These are phyloP conservation scores for Citrus mangshanensis DNA, from an alignment of 345 rosid genomes.

Conservation along the genomic window DNA sequence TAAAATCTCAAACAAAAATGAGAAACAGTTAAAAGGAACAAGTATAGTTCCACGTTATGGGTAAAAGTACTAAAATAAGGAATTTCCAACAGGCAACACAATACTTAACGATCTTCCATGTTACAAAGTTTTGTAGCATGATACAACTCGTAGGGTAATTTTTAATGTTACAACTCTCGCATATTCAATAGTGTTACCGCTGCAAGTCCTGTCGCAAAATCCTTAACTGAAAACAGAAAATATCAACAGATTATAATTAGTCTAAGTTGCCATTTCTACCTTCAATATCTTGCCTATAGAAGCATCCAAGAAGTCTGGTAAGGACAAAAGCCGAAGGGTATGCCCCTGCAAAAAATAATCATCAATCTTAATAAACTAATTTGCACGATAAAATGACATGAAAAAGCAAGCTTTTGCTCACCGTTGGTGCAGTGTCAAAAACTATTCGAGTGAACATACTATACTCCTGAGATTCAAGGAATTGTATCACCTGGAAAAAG, in stretches of 20 bases:
- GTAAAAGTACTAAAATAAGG: not conserved
- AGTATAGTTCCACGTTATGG: not conserved
- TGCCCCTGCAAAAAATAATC: slow-evolving; percentile 62
- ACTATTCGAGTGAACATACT: slow-evolving; percentile 88
- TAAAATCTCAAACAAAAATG: not conserved
- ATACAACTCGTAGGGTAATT: not conserved
- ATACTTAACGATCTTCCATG: not conserved
- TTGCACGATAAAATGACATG: slow-evolving; percentile 1
- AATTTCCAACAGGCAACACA: not conserved
- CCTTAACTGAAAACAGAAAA: not conserved
- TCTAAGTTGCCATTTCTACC: slow-evolving; percentile 35
- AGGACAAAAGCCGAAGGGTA: slow-evolving; percentile 79
- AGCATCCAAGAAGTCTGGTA: slow-evolving; percentile 94
- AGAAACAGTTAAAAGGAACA: not conserved
- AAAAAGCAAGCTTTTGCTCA: slow-evolving; percentile 31
- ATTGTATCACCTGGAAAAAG: slow-evolving; percentile 81
- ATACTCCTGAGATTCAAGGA: slow-evolving; percentile 89
- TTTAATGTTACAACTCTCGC: not conserved
- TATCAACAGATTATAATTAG: not conserved
- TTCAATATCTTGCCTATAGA: slow-evolving; percentile 96
- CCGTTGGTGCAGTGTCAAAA: slow-evolving; percentile 98
- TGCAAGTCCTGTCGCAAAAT: not conserved
- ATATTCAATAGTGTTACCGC: not conserved
- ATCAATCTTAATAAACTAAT: slow-evolving; percentile 8
- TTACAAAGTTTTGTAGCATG: not conserved